Conservation (phyloP, 2,329 filamentous ascomycete genomes). For the Fusarium algeriense region DNA sequence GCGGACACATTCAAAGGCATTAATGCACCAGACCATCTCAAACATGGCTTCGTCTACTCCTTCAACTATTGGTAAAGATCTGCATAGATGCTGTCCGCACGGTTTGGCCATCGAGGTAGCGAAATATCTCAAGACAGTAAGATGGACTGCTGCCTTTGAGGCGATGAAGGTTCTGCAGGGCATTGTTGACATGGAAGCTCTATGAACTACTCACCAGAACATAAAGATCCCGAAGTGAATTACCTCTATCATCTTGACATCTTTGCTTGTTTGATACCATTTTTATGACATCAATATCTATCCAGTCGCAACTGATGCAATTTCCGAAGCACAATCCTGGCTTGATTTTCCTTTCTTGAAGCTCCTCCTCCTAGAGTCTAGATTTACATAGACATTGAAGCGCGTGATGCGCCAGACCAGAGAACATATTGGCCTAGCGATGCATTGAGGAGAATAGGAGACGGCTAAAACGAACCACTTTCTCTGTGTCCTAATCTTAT, state of each 20-base stretch:
- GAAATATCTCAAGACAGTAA: neutral
- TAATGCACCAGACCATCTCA: neutral
- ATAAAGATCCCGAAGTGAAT: too few species aligned
- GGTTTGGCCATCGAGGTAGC: neutral
- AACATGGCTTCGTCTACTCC: neutral
- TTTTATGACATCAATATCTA: too few species aligned
- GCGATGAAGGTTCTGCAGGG: neutral
- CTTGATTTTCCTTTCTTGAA: too few species aligned
- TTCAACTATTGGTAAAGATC: neutral
- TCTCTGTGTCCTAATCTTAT: neutral
- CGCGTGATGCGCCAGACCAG: too few species aligned
- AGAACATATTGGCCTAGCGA: too few species aligned
- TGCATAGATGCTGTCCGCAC: neutral
- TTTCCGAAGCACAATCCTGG: too few species aligned
- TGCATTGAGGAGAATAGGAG: rapidly evolving
- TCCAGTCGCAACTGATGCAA: too few species aligned
- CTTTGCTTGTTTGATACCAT: too few species aligned
- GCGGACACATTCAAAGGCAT: neutral
- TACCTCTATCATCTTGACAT: too few species aligned
- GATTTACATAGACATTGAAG: too few species aligned
- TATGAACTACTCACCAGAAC: neutral
- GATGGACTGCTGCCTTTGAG: neutral
- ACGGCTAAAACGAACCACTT: too few species aligned
- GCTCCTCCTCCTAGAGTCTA: too few species aligned
- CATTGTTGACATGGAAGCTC: neutral